Percentiles rank a stretch among this genome's conserved stretches.
Evolutionary conservation across 78 protist species (phyloP).

Genomic region (Polysphondylium violaceum): DNA sequence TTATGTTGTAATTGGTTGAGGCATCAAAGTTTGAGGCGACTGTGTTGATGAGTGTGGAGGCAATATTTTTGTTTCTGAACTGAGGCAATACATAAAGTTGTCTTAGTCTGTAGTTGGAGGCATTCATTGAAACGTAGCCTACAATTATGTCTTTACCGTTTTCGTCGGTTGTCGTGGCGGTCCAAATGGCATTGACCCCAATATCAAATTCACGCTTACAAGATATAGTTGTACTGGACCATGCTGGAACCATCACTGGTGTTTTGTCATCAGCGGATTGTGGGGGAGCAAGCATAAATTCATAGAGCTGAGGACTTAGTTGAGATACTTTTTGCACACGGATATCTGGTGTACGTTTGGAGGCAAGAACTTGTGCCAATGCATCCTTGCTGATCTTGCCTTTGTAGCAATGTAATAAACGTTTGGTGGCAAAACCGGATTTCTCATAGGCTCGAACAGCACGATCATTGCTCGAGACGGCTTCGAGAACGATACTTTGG

Average conservation of each 20-base stretch:
- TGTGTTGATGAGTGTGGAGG: not conserved
- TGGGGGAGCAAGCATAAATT: not conserved
- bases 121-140: not conserved
- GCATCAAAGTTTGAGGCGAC: not conserved
- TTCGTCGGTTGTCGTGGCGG: not conserved
- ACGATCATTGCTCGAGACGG: not conserved
- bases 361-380: not conserved
- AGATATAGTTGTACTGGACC: not conserved
- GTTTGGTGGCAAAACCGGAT: not conserved
- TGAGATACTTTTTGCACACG: not conserved
- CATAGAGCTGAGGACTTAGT: not conserved
- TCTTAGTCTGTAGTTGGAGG: not conserved
- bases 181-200: not conserved
- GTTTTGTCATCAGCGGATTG: not conserved
- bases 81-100: not conserved
- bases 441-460: conserved; percentile 4
- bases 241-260: conserved; percentile 1
- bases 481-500: not conserved
- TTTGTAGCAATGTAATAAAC: conserved; percentile 14
- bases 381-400: not conserved
- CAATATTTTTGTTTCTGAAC: conserved; percentile 4
- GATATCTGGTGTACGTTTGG: not conserved
- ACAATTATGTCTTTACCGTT: not conserved
- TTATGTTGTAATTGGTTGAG: too few species aligned
- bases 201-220: not conserved